Evolutionary conservation across 2,329 filamentous ascomycete species (phyloP).

Genomic region (Neophaeococcomyces aloes): DNA sequence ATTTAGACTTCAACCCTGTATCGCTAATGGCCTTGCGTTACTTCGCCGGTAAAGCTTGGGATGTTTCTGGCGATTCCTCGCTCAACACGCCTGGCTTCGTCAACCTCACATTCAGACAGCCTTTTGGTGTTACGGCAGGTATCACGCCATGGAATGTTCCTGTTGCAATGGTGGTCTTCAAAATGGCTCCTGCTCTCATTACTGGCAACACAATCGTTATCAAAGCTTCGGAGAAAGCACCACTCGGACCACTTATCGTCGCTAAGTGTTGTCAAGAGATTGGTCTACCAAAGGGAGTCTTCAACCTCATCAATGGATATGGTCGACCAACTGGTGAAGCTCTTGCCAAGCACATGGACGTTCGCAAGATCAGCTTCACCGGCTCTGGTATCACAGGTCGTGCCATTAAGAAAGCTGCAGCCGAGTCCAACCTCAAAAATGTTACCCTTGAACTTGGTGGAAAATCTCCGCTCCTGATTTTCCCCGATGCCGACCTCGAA

Average conservation of each 20-base stretch:
- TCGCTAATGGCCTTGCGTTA: conserved; percentile 67
- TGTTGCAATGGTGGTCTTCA: conserved; percentile 32
- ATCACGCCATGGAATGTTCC: conserved; percentile 45
- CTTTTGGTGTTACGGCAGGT: conserved; percentile 37
- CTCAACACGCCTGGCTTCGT: conserved; percentile 35
- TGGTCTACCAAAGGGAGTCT: conserved; percentile 49
- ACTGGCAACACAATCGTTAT: conserved; percentile 48
- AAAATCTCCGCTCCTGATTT: conserved; percentile 28
- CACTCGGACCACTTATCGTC: conserved; percentile 44
- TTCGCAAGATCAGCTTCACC: conserved; percentile 28
- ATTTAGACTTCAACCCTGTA: conserved; percentile 54
- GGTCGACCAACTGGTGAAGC: conserved; percentile 50
- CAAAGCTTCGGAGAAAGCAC: conserved; percentile 39
- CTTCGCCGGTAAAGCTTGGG: conserved; percentile 38
- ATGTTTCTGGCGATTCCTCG: conserved; percentile 35
- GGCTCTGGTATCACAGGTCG: conserved; percentile 24
- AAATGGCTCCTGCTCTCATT: conserved; percentile 48
- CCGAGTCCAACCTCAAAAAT: conserved; percentile 27
- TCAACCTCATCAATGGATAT: conserved; percentile 48
- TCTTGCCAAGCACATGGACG: conserved; percentile 26
- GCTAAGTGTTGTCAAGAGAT: conserved; percentile 48
- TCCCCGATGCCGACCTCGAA: conserved; percentile 27
- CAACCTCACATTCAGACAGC: conserved; percentile 50
- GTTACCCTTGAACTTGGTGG: conserved; percentile 29
- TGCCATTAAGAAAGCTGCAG: conserved; percentile 24